Evolutionary conservation across 192 early-diverging fungal species (phyloP), one percentile per base, ranked within the genome.

Genomic region (Mortierella hygrophila): DNA sequence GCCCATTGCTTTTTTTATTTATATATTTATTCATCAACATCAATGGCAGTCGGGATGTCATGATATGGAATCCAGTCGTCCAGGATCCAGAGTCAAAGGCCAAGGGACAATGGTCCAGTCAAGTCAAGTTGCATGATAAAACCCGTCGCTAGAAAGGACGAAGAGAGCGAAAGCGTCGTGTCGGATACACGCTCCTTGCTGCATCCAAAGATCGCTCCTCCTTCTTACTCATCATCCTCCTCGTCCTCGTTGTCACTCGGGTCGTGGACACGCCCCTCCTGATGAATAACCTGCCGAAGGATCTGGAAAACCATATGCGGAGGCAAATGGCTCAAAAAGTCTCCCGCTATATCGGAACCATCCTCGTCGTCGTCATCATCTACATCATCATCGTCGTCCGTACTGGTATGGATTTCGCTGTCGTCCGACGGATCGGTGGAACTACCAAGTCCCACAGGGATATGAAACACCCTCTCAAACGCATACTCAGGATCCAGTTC

Each of bases 401-500:
- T 71, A 37, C 41, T 38, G n/a, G 46, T 38, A 32, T 9, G 18
- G 18, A 71, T 18, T 42, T 52, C 41, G 42, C 20, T 70, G 6
- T 49, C 41, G 15, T 41, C n/a, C 5, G 21, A 42, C 4, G 23
- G 37, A 11, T 60, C 70, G 15, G 55, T 76, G n/a, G 32, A 68
- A 10, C 37, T 42, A 16, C 18, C 5, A 52, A 18, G 0, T 0
- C 49, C 5, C 16, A 21, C 18, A 52, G 49, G 18, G 4, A 29
- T 15, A 11, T 52, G 32, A n/a, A 38, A 4, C 32, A 18, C 29
- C 16, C 11, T 29, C 7, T 60, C 47, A 42, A 79, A 79, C 0
- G 82, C 77, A 7, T 75, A 29, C 32, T 79, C 74, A 4, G 72
- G 77, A 68, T 81, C 63, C 26, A 80, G 21, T 16, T 77, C 76